Evolutionary conservation across 345 rosid genomes (phyloP).

Genomic region (Clarkia xantiana): DNA sequence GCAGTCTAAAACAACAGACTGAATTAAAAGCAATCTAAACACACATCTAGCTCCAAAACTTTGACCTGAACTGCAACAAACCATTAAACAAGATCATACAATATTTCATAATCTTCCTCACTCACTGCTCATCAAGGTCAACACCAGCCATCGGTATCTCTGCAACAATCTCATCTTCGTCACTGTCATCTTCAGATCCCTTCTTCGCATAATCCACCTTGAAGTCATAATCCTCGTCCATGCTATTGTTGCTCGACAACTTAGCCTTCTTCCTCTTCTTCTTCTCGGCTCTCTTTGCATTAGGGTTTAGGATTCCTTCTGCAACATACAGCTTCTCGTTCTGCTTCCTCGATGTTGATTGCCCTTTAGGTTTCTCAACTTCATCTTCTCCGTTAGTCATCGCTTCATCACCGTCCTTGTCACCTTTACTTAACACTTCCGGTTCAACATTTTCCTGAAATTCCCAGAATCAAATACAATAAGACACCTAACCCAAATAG

Average conservation of each 20-base stretch:
- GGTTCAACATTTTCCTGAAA: conserved; percentile 29
- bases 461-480: not conserved
- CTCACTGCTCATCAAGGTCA: conserved; percentile 17
- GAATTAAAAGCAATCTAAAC: too few species aligned
- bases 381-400: conserved; percentile 27
- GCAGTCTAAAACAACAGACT: too few species aligned
- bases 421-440: conserved; percentile 11
- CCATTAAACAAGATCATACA: too few species aligned
- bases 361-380: conserved; percentile 19
- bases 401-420: conserved; percentile 25
- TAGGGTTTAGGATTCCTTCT: conserved; percentile 65
- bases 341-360: conserved; percentile 33
- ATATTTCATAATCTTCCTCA: too few species aligned
- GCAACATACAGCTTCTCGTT: conserved; percentile 55
- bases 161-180: conserved; percentile 17
- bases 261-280: conserved; percentile 51
- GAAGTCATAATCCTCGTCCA: conserved; percentile 65
- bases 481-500: not conserved
- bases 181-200: conserved; percentile 32
- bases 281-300: conserved; percentile 59
- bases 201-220: conserved; percentile 55
- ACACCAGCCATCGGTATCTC: conserved; percentile 41
- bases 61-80: too few species aligned
- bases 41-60: too few species aligned
- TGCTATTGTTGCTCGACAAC: conserved; percentile 28